Evolutionary conservation across 2,329 filamentous ascomycete species (phyloP).

Genomic region (Colletotrichum sp.): DNA sequence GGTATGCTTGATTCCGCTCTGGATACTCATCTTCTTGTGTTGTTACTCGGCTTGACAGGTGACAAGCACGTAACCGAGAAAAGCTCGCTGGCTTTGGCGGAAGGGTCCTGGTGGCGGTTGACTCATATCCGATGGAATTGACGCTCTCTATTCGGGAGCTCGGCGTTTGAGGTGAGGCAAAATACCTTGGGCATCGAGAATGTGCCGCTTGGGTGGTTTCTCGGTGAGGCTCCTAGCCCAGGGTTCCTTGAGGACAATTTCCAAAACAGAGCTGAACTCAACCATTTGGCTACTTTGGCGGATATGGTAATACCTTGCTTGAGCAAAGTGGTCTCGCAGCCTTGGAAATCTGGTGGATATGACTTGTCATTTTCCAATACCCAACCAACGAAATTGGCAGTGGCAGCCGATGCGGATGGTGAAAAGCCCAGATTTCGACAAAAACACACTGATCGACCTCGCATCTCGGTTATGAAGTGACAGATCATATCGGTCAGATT

Average conservation of each 20-base stretch:
- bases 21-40: not conserved
- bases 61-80: not conserved
- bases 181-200: not conserved
- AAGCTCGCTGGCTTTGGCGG: not conserved
- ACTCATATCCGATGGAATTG: not conserved
- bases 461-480: constrained; percentile 8
- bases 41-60: not conserved
- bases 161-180: not conserved
- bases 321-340: not conserved
- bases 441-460: constrained; percentile 4
- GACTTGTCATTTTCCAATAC: constrained; percentile 2
- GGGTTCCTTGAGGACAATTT: not conserved
- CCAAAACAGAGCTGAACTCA: not conserved
- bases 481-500: constrained; percentile 8
- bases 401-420: not conserved
- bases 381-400: not conserved
- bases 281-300: not conserved
- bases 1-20: not conserved
- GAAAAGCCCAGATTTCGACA: not conserved
- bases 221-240: not conserved
- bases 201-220: not conserved
- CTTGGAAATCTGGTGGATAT: not conserved
- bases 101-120: not conserved
- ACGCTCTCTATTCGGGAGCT: not conserved
- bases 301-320: not conserved